Conservation (phyloP, 1,284 basidiomycete genomes). For the Limonomyces culmigenus region DNA sequence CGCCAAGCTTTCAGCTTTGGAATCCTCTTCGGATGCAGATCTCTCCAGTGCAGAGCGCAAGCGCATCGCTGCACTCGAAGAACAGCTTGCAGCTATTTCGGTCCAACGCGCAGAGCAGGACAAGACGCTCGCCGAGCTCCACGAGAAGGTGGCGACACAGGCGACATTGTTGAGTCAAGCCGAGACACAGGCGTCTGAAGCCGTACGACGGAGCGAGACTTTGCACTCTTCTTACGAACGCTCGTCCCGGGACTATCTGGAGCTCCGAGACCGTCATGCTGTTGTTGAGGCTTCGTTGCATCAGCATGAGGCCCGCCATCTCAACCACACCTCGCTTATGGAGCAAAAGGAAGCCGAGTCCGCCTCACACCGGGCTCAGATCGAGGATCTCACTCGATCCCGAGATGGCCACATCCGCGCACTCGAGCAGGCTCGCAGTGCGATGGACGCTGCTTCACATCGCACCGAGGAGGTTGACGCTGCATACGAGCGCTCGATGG, state of each 20-base stretch:
- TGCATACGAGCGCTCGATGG: constrained; percentile 52
- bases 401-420: constrained; percentile 76
- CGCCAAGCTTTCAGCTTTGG: constrained; percentile 80
- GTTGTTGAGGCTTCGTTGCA: constrained; percentile 53
- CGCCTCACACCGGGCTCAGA: constrained; percentile 41
- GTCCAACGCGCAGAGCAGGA: constrained; percentile 54
- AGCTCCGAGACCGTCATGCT: constrained; percentile 53
- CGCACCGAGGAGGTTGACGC: constrained; percentile 74
- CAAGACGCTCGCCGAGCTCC: constrained; percentile 56
- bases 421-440: constrained; percentile 71
- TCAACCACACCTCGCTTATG: constrained; percentile 59
- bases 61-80: constrained; percentile 68
- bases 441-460: constrained; percentile 58
- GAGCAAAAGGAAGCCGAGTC: constrained; percentile 75
- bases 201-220: constrained; percentile 65
- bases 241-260: constrained; percentile 50
- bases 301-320: constrained; percentile 65
- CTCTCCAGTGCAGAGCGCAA: constrained; percentile 64
- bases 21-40: constrained; percentile 54
- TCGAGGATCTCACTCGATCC: constrained; percentile 53
- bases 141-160: constrained; percentile 59
- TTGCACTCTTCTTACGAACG: constrained; percentile 71
- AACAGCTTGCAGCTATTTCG: constrained; percentile 50
- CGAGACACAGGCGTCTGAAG: constrained; percentile 69
- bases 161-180: constrained; percentile 66